Percentiles rank a stretch among this genome's conserved stretches.
phyloP scores from a whole-genome alignment of 73 alveolate genomes.

The Uronychia setigera region DNA sequence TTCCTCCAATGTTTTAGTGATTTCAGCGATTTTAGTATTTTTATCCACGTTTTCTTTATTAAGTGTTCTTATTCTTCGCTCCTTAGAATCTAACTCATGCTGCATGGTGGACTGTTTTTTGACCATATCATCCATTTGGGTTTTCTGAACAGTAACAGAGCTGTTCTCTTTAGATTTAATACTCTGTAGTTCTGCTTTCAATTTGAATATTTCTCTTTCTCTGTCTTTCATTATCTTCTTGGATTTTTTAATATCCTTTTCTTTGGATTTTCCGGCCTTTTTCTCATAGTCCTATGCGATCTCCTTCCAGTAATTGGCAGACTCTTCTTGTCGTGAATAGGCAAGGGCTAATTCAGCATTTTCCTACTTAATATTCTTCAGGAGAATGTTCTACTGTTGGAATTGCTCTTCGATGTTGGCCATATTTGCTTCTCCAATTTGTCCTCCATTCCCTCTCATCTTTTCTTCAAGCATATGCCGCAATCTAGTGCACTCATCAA shows the following conservation, averaged over 20 bases:
- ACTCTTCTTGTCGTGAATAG: background rate
- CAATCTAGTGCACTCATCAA: constrained; percentile 77
- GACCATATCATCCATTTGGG: background rate
- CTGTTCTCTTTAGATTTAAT: background rate
- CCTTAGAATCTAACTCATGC: background rate
- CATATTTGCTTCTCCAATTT: constrained; percentile 49
- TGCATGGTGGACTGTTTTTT: background rate
- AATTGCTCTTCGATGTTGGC: constrained; percentile 46
- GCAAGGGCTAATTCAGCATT: background rate
- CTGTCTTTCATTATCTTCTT: constrained; percentile 5
- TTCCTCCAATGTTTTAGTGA: background rate
- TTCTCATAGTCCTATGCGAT: constrained; percentile 2
- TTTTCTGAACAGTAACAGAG: background rate
- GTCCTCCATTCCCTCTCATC: constrained; percentile 22
- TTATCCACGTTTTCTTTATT: background rate
- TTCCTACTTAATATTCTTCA: background rate
- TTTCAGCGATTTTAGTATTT: background rate
- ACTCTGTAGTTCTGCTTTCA: constrained; percentile 3
- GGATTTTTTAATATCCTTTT: constrained; percentile 5
- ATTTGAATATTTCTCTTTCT: constrained; percentile 18
- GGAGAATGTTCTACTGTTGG: constrained; percentile 22
- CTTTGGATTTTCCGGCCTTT: background rate
- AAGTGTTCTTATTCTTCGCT: background rate
- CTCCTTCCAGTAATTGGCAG: background rate
- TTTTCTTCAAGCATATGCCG: constrained; percentile 68